Base-by-base conservation (phyloP, 2,329 filamentous ascomycete species). In the Daldinia sp. region DNA sequence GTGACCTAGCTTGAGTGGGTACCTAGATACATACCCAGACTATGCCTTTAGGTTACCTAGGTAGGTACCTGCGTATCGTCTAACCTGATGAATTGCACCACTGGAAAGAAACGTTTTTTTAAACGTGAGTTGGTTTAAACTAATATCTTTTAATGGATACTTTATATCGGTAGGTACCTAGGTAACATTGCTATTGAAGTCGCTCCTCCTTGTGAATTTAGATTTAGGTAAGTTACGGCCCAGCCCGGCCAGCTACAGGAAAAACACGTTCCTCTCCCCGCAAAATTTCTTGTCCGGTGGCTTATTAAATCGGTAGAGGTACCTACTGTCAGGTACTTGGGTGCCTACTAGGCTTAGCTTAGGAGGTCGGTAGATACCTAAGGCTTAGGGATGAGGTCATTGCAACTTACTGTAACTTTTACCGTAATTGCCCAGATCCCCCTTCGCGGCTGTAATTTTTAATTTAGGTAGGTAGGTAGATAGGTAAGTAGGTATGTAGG, bases 321-420 rank as follows among this genome's bases (percentile, higher is more conserved):
- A 33, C 30, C 30, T 33, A 33, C 6, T 33, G 30, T 33, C 30
- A 9, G 9, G 30, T 33, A 42, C 15, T 42, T 42, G 39, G 39
- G 39, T 9, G 35, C 20, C 26, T 50, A 30, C 26, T 50, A 30
- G 6, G 7, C 26, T 50, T 30, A 23, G 5, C 13, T 50, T 4
- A 23, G 20, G 20, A 23, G 20, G 20, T 23, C 20, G 20, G 20
- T 48, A 13, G 18, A 9, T 26, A 26, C 39, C 39, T 51, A 6
- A 23, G 30, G 30, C 28, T 35, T 46, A 46, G 60, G 54, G 26
- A 73, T 73, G 73, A 75, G 72, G 72, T 74, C 72, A 75, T 75
- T 61, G 48, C 48, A 68, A 59, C 57, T 60, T 53, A 46, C n/a
- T 54, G 18, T 54, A 37, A 54, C 50, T 23, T 23, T 39, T 37